phyloP scores from a whole-genome alignment of 306 rosid species.

The Crataegus laevigata region DNA sequence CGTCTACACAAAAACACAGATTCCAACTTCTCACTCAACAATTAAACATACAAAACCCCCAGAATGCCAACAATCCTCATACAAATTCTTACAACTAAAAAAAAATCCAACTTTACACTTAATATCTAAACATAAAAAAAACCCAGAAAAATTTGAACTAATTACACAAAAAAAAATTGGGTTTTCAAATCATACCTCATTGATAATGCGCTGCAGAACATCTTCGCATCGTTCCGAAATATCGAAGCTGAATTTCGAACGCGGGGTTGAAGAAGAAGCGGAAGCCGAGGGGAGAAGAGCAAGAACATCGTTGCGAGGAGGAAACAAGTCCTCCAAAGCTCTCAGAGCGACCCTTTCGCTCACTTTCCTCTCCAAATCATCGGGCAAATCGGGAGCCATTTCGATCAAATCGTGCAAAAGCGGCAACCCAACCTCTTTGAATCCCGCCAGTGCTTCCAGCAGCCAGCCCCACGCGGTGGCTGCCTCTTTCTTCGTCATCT shows the following conservation, averaged over 20 bases:
- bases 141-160: neutral
- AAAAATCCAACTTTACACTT: conserved; percentile 5
- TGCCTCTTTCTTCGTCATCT: conserved; percentile 19
- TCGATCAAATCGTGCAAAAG: conserved; percentile 44
- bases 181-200: conserved; percentile 34
- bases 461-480: conserved; percentile 57
- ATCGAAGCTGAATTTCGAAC: conserved; percentile 36
- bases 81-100: neutral
- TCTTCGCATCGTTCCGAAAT: conserved; percentile 34
- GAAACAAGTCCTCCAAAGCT: conserved; percentile 55
- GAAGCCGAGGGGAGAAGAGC: conserved; percentile 19
- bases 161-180: neutral
- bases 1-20: conserved; percentile 24
- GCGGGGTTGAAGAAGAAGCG: conserved; percentile 23
- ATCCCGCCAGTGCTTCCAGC: conserved; percentile 51
- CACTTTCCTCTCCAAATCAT: conserved; percentile 23
- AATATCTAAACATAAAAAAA: neutral
- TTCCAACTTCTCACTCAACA: conserved; percentile 6
- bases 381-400: conserved; percentile 28
- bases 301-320: conserved; percentile 3
- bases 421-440: conserved; percentile 21
- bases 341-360: conserved; percentile 55
- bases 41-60: neutral
- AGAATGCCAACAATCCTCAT: neutral
- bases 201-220: conserved; percentile 38